Evolutionary conservation across 495 filamentous ascomycete genomes (phyloP).

Genomic region (Beverwykella pulmonaria): DNA sequence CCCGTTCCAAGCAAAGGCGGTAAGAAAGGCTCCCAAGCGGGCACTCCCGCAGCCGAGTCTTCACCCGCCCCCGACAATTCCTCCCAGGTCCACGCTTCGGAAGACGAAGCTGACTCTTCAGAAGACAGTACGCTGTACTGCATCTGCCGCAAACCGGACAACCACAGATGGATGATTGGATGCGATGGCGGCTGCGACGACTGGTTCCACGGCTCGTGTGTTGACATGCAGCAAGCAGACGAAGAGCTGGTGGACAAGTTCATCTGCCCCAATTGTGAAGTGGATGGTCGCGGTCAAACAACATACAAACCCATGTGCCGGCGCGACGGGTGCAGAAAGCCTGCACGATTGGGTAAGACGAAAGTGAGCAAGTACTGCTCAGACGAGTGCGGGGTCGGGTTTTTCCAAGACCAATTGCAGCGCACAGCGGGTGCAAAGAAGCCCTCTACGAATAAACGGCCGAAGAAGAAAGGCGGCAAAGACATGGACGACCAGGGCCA

Average conservation of each 20-base stretch:
- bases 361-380: conserved; percentile 68
- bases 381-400: conserved; percentile 64
- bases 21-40: conserved; percentile 46
- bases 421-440: conserved; percentile 25
- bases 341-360: conserved; percentile 56
- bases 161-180: conserved; percentile 76
- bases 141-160: conserved; percentile 70
- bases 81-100: conserved; percentile 44
- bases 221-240: conserved; percentile 63
- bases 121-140: conserved; percentile 59
- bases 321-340: conserved; percentile 60
- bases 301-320: conserved; percentile 74
- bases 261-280: conserved; percentile 67
- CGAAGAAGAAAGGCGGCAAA: conserved; percentile 38
- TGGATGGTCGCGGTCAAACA: conserved; percentile 57
- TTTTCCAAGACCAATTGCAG: conserved; percentile 53
- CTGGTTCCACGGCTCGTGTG: conserved; percentile 74
- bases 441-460: background rate
- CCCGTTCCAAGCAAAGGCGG: conserved; percentile 48
- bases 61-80: conserved; percentile 46
- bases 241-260: conserved; percentile 69
- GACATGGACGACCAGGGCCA: conserved; percentile 36
- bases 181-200: conserved; percentile 74
- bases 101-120: conserved; percentile 38
- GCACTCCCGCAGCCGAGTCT: conserved; percentile 47